These are phyloP conservation scores for Pichia nakasei DNA, from an alignment of 805 yeast species.

Conservation along the genomic window DNA sequence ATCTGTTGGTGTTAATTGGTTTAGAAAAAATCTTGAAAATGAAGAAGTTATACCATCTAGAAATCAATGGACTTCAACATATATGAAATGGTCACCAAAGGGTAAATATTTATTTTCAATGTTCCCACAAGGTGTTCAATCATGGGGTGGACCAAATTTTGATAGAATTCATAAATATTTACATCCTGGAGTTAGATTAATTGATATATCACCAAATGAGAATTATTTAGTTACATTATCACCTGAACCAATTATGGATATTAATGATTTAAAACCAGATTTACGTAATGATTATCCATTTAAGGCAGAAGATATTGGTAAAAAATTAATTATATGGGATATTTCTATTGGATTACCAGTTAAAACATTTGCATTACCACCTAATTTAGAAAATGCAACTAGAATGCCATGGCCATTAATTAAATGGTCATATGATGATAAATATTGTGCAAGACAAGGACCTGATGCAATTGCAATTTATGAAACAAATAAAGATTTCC, in stretches of 20 bases:
- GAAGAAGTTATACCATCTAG: constrained; percentile 74
- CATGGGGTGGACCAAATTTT: constrained; percentile 90
- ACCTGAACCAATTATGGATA: constrained; percentile 68
- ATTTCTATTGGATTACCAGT: constrained; percentile 71
- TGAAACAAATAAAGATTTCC: constrained; percentile 64
- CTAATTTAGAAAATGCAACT: constrained; percentile 54
- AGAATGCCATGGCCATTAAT: constrained; percentile 90
- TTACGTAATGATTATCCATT: constrained; percentile 64
- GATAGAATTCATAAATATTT: constrained; percentile 65
- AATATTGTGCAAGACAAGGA: constrained; percentile 89
- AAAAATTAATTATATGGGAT: constrained; percentile 91
- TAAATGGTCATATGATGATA: constrained; percentile 91
- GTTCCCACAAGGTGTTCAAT: constrained; percentile 90
- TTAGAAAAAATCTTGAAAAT: constrained; percentile 57
- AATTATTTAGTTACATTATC: constrained; percentile 85
- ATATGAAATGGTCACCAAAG: constrained; percentile 84
- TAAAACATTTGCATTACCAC: constrained; percentile 86
- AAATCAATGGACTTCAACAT: constrained; percentile 78
- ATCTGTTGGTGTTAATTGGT: constrained; percentile 81
- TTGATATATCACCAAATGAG: constrained; percentile 91
- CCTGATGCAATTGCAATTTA: constrained; percentile 89
- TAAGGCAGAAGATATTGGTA: constrained; percentile 82
- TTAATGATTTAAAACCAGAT: constrained; percentile 56
- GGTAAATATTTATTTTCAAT: constrained; percentile 83
- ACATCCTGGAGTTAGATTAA: constrained; percentile 82